Evolutionary conservation across 139 green algal genomes (phyloP).

Genomic region (Picochlorum costavermella): DNA sequence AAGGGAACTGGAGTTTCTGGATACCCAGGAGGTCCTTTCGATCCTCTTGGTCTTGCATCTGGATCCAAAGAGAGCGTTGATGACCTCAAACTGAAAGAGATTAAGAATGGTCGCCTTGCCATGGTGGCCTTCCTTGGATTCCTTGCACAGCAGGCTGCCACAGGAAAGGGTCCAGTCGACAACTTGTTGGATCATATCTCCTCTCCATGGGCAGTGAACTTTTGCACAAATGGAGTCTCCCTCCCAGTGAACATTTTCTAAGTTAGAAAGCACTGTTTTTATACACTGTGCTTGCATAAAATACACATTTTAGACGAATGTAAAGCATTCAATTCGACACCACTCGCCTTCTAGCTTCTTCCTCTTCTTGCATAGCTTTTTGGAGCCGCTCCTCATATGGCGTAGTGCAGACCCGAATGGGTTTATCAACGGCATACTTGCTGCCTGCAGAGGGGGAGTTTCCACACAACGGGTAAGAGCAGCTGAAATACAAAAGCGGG

Average conservation of each 20-base stretch:
- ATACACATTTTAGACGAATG: no score
- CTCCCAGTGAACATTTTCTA: slow-evolving; percentile 23
- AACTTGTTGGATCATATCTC: slow-evolving; percentile 28
- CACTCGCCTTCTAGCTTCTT: neutral
- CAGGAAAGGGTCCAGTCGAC: slow-evolving; percentile 59
- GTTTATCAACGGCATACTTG: slow-evolving; percentile 12
- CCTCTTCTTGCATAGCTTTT: slow-evolving; percentile 7
- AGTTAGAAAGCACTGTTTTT: slow-evolving; percentile 1
- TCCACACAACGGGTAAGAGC: no score
- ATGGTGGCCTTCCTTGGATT: slow-evolving; percentile 62
- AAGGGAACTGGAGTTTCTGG: slow-evolving; percentile 45
- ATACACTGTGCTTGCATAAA: no score
- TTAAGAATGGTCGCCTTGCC: slow-evolving; percentile 37
- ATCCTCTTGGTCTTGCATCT: slow-evolving; percentile 58
- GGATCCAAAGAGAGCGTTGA: slow-evolving; percentile 10
- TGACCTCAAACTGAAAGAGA: slow-evolving; percentile 31
- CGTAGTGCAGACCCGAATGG: neutral
- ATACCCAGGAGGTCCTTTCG: slow-evolving; percentile 71
- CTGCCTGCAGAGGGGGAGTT: neutral
- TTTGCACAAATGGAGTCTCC: slow-evolving; percentile 17
- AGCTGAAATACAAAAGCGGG: neutral
- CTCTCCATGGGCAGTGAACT: slow-evolving; percentile 23
- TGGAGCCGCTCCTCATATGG: slow-evolving; percentile 11
- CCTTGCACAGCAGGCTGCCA: slow-evolving; percentile 70
- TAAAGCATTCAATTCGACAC: neutral